Evolutionary conservation across 352 stramenopile genomes (phyloP), one percentile per base, ranked within the genome.

Genomic region (Albugo candida): DNA sequence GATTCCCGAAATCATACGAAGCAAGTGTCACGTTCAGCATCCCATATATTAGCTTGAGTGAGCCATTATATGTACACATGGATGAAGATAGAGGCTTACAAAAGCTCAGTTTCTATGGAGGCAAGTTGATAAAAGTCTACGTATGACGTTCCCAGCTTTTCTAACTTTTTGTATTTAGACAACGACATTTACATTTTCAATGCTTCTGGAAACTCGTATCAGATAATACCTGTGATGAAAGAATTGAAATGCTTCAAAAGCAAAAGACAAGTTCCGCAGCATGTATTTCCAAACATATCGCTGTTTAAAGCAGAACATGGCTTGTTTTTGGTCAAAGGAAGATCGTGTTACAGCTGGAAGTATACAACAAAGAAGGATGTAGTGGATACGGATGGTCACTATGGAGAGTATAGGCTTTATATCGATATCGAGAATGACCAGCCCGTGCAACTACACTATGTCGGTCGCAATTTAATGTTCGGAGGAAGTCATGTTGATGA

Each of bases 171-270:
- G 13, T 16, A 8, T 10, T 3, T 31, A 31, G 24, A 74, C 47
- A 84, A 77, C 36, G 75, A 92, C 53, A 70, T 84, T 48, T 92
- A 83, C 64, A 85, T 91, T 42, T 88, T 80, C 59, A 91, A 93
- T 60, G 17, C 20, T 24, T 69, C 56, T 5, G 75, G 57, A 17
- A 74, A 72, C n/a, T 85, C 73, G 41, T 92, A 83, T 55, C 64
- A 83, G 60, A 81, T 92, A 49, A 68, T 92, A 31, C 78, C 78
- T 11, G 73, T 92, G 16, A 83, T 88, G 53, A 59, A 53, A 17
- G 52, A 78, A 53, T 64, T 79, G 27, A 81, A 78, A 50, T 92
- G 78, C 55, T 87, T 92, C 46, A 68, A 67, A 45, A 52, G 53
- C n/a, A 65, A 66, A 45, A 55, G 70, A 13, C 3, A 24, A 24